Base-by-base conservation (phyloP, 2,329 filamentous ascomycete species). In the Hawksworthiomyces lignivorus region DNA sequence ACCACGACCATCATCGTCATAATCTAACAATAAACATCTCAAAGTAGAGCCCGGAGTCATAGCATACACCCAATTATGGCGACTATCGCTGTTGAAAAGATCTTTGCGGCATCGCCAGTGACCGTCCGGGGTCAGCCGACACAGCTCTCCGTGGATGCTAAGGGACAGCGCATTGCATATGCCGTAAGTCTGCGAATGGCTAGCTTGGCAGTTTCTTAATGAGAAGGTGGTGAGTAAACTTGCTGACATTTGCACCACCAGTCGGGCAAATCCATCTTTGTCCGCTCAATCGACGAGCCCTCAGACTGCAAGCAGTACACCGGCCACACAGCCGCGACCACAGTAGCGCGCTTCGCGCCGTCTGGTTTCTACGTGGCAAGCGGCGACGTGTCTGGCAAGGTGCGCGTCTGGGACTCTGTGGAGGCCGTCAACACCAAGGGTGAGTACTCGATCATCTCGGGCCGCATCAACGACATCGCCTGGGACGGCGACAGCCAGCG, bases 401-500 rank as follows among this genome's bases (percentile, higher is more conserved):
- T 98, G 31, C 80, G 86, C 50, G 85, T 98, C 5, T 98, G 92
- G 92, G 90, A 97, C 61, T 80, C 85, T 11, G 82, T 90, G 42
- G 86, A 87, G 52, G 88, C 88, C 34, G 72, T 73, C 41, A 86
- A 82, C 56, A 95, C 87, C 34, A 94, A 94, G 63, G 87, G 89
- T 52, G 90, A 97, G 63, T 97, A 95, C 64, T 76, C 80, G 57
- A 96, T 97, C 64, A 89, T 97, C 56, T 88, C 86, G 26, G 92
- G 92, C 11, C 83, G 87, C 41, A 90, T 98, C 65, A 94, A 95
- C 60, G 92, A 98, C 61, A 79, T 98, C 51, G 90, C 88, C 1
- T 98, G 92, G 89, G 92, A 97, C 56, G 90, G 89, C 44, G 92
- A 98, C 64, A 94, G 86, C 47, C 89, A 96, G 68, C 83, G 92